Evolutionary conservation across 2,329 filamentous ascomycete species (phyloP), one percentile per base, ranked within the genome.

Genomic region (Nemania sp.): DNA sequence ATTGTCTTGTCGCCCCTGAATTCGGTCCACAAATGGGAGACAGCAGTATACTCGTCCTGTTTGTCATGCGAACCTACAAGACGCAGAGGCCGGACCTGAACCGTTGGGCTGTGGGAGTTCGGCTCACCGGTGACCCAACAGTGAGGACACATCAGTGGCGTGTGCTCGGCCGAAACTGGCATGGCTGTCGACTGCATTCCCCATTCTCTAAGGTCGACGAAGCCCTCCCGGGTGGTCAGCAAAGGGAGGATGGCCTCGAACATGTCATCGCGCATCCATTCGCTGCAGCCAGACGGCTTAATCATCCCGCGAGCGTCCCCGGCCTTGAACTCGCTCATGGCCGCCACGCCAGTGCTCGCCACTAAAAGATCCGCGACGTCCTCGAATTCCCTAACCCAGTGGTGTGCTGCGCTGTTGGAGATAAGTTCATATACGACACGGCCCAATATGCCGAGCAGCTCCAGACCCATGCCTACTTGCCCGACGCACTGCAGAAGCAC

Each of bases 21-120:
- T 39, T 45, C 39, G n/a, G 37, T 43, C 50, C 50, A 53, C 39
- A 53, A 25, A 45, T 53, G 50, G 11, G 50, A 53, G 3, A 53
- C 50, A 3, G 39, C 39, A 4, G 50, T 53, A 45, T 43, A 53
- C 17, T 45, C 39, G 21, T 21, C 25, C 15, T 53, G 39, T n/a
- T 45, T 35, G 5, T 20, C 17, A 15, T 25, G 15, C n/a, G 21
- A 53, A n/a, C 39, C 39, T 13, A 53, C 25, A 17, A 53, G 25
- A 20, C 50, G 50, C 9, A 43, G 25, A 4, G 50, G 50, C 50
- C 21, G 21, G 10, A 53, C n/a, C 21, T 15, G 17, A 25, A 13
- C n/a, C 39, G 25, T 25, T 2, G 25, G 17, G 9, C n/a, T 45
- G n/a, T 20, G n/a, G 11, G 39, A 15, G 25, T 15, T 45, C 13